Evolutionary conservation across 179 eudicot species (phyloP).

Genomic region (Silene noctiflora): DNA sequence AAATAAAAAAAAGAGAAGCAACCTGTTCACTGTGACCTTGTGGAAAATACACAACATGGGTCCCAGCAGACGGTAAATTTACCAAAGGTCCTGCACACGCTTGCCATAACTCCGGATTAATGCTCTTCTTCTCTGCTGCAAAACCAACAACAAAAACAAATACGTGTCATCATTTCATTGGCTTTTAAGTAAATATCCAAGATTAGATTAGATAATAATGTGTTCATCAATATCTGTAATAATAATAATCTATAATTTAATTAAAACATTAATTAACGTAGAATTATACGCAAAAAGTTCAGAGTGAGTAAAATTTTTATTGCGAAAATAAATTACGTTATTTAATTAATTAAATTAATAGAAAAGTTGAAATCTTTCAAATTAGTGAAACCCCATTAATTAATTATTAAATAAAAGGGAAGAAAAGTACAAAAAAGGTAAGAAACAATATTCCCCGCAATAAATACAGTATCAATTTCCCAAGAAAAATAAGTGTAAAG

Average conservation of each 20-base stretch:
- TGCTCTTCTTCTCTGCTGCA: constrained; percentile 71
- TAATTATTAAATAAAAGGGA: neutral
- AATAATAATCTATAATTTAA: too few species aligned
- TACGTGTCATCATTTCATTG: constrained; percentile 36
- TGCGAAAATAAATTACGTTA: too few species aligned
- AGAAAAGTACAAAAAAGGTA: neutral
- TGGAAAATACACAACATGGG: constrained; percentile 94
- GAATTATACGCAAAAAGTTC: too few species aligned
- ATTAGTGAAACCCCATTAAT: neutral
- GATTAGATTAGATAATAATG: neutral
- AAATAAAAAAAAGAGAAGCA: neutral
- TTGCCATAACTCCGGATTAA: constrained; percentile 93
- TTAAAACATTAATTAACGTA: too few species aligned
- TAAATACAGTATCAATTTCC: neutral
- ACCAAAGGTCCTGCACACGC: constrained; percentile 99
- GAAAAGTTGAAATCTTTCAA: neutral
- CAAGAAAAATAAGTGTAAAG: constrained; percentile 3
- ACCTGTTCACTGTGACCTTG: constrained; percentile 99
- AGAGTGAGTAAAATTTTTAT: too few species aligned
- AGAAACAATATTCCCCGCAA: neutral
- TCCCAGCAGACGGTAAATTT: constrained; percentile 91
- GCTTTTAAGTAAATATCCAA: neutral
- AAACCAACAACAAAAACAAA: neutral
- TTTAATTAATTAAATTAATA: too few species aligned
- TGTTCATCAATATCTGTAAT: too few species aligned